Base-by-base conservation (phyloP, 1,284 basidiomycete species). In the Cerrena zonata region DNA sequence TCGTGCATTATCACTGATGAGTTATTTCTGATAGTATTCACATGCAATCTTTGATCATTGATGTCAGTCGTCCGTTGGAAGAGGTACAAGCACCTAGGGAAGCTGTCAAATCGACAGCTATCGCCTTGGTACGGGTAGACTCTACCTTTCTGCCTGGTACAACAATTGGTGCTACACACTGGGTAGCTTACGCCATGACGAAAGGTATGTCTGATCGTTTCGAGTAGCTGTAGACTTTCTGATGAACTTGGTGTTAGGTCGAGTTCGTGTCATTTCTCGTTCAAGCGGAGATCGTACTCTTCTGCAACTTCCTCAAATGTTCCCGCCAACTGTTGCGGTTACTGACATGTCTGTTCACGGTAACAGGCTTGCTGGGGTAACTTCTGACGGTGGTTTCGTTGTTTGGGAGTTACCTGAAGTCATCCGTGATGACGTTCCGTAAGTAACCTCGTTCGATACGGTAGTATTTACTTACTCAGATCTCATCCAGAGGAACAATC, bases 111-210 rank as follows among this genome's bases (percentile, higher is more conserved):
- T 86, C 84, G 13, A 90, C 88, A 0, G 85, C 89, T 4, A 91
- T 91, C 52, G 88, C 89, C 18, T 74, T 90, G 39, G 86, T 91
- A 60, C 86, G 83, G 65, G 86, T 91, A 57, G 89, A 90, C 55
- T 72, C 86, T 12, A 78, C 85, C 22, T 91, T 90, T 70, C 69
- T 89, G 47, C 85, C 85, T 47, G 89, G 89, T 7, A 84, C 85
- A 11, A 91, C 89, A 25, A 91, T 91, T 50, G 89, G 88, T 10
- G 88, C 87, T 10, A 89, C 87, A 4, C 84, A 88, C 60, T 91
- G 88, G 86, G 89, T 91, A 53, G 88, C 89, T 12, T 91, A 91
- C 61, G 88, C 86, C 19, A 91, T 91, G 89, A 90, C 85, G n/a
- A 83, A 84, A 69, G 87, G 85, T 80, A 51, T 2, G 64, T 58